Base-by-base conservation (phyloP, 139 green algal genomes). In the Zygnema circumcarinatum region DNA sequence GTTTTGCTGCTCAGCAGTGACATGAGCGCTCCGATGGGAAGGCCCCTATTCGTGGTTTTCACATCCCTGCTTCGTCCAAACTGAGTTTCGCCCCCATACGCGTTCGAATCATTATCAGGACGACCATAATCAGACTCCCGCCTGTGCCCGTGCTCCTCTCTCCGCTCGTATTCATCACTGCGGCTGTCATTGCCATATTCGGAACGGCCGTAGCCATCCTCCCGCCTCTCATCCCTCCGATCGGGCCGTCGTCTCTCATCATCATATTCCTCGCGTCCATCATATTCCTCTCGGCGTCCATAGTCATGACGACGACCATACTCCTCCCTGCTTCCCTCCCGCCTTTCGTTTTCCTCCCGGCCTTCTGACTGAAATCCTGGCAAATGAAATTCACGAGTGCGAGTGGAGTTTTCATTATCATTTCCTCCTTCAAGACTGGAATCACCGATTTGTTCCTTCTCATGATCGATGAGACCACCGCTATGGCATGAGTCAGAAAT, bases 401-500 rank as follows among this genome's bases (percentile, higher is more conserved):
- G 35, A 53, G 7, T 78, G 69, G 69, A 72, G 16, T 42, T 78
- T 25, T 78, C 16, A 11, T 42, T 11, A 41, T 78, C 69, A 41
- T 78, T 41, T 3, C 11, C 69, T 40, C 11, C 69, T 40, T 41
- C 76, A 25, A 38, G 38, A 42, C 7, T 81, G 16, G 76, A 38
- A 16, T 47, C 79, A 25, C 69, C 86, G 81, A 96, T 94, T 36
- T 88, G 74, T 74, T 94, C 86, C 40, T 93, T 74, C 0, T 68
- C 68, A 83, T 94, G 90, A 76, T 96, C 94, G 42, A 96, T 88
- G 62, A 96, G 56, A 20, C 86, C 88, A 62, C 88, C 93, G 56
- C 86, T 92, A 91, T 96, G 94, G 92, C 94, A 96, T 88, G 92
- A 96, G 89, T 96, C 94, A 54, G 92, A 85, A 1, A 95, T 79